These are phyloP conservation scores for Penicillium antarcticum DNA, from an alignment of 495 filamentous ascomycete species.

Conservation along the genomic window DNA sequence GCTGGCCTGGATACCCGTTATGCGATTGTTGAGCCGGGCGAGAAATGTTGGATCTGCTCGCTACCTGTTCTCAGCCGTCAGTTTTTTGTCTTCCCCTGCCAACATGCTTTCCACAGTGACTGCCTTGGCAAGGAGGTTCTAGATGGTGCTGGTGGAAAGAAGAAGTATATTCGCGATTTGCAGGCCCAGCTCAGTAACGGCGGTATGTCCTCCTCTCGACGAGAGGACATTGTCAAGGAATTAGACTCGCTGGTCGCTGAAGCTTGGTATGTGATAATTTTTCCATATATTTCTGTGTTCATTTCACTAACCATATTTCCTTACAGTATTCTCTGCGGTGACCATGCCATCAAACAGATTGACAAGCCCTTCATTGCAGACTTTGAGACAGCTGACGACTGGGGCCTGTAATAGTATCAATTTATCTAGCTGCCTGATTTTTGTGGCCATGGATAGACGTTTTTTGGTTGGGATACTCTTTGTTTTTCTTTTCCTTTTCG, in stretches of 20 bases:
- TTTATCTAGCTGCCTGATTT: too few relatives aligned
- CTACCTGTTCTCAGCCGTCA: conserved; percentile 82
- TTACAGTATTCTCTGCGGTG: conserved; percentile 74
- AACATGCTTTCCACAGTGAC: conserved; percentile 95
- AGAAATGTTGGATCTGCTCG: conserved; percentile 84
- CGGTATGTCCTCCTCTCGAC: conserved; percentile 56
- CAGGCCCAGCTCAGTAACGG: conserved; percentile 76
- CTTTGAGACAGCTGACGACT: conserved; percentile 72
- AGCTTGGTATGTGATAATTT: conserved; percentile 59
- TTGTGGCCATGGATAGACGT: not conserved
- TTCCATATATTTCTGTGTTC: not conserved
- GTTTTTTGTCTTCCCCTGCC: conserved; percentile 98
- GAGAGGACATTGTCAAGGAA: conserved; percentile 83
- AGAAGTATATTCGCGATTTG: conserved; percentile 76
- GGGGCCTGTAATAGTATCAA: conserved; percentile 60
- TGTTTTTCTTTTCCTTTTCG: conserved; percentile 3
- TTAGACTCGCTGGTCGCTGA: conserved; percentile 82
- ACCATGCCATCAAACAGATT: conserved; percentile 88
- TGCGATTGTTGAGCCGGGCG: conserved; percentile 94
- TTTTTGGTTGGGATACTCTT: not conserved
- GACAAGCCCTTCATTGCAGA: conserved; percentile 83
- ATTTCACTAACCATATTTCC: conserved; percentile 9
- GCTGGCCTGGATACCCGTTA: conserved; percentile 79
- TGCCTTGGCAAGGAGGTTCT: conserved; percentile 83
- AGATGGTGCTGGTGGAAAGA: conserved; percentile 68